A percentile compares a stretch with the other conserved stretches of the same genome.
Conservation (phyloP, 257 asterid species). For the Solanum paucissectum region DNA sequence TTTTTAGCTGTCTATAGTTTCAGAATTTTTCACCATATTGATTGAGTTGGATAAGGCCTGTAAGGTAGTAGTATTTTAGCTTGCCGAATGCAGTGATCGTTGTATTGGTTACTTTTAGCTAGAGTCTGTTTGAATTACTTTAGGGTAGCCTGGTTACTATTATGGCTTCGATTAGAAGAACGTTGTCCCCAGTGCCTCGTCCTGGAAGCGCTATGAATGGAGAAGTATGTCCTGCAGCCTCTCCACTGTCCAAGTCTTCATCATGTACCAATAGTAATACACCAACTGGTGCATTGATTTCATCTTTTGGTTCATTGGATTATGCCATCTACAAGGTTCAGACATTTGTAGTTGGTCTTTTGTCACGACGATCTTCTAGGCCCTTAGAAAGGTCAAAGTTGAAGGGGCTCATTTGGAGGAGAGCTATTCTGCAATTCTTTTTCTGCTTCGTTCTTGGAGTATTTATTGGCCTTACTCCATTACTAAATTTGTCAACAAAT, state of each 20-base stretch:
- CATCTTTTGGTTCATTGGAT: conserved; percentile 38
- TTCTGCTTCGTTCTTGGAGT: conserved; percentile 49
- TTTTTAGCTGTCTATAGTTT: not conserved
- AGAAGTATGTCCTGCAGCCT: conserved; percentile 46
- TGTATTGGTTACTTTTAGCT: not conserved
- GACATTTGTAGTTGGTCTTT: conserved; percentile 28
- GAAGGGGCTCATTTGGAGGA: conserved; percentile 52
- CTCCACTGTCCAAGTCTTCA: conserved; percentile 58
- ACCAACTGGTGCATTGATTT: conserved; percentile 12
- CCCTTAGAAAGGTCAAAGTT: conserved; percentile 42
- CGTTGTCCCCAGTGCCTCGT: conserved; percentile 53
- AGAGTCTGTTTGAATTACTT: not conserved
- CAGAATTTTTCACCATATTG: not conserved
- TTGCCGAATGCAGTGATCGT: not conserved
- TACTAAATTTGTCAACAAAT: conserved; percentile 20
- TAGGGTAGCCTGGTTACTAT: not conserved
- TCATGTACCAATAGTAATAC: conserved; percentile 35
- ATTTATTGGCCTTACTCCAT: conserved; percentile 50
- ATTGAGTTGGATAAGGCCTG: not conserved
- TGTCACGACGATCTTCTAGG: conserved; percentile 43
- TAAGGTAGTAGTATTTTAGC: not conserved
- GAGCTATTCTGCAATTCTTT: conserved; percentile 45
- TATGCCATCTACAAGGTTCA: conserved; percentile 39
- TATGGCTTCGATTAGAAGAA: conserved; percentile 73
- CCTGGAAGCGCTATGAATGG: conserved; percentile 35